These are phyloP conservation scores for Neolentinus lepideus DNA, from an alignment of 1,284 basidiomycete genomes.

Conservation along the genomic window DNA sequence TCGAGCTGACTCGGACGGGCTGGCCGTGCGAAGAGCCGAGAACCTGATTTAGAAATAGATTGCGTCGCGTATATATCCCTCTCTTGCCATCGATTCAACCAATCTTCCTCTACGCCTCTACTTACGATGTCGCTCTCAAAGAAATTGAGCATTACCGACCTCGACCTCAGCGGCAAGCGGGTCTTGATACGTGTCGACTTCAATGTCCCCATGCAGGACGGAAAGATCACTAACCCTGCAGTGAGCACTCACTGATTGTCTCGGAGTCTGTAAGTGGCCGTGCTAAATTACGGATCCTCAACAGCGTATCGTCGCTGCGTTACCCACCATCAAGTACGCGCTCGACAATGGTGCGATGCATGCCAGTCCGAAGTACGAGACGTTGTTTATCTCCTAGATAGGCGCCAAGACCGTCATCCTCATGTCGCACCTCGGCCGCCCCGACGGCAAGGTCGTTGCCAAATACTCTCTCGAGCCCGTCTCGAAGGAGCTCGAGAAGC, in stretches of 20 bases:
- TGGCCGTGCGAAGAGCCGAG: neutral
- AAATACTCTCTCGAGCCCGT: conserved; percentile 95
- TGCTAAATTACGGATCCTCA: conserved; percentile 9
- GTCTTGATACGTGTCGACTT: conserved; percentile 98
- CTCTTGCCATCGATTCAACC: neutral
- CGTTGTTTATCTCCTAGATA: conserved; percentile 22
- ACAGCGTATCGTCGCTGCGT: conserved; percentile 92
- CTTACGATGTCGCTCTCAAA: conserved; percentile 88
- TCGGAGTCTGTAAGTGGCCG: conserved; percentile 5
- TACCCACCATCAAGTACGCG: conserved; percentile 95
- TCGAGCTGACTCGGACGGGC: neutral
- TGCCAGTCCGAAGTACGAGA: neutral
- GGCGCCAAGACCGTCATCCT: conserved; percentile 84
- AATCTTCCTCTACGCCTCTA: neutral
- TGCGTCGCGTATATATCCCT: neutral
- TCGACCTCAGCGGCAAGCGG: conserved; percentile 85
- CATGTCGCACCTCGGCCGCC: conserved; percentile 98
- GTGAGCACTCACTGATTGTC: conserved; percentile 40
- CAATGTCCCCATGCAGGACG: conserved; percentile 90
- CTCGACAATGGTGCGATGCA: conserved; percentile 68
- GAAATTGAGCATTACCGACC: conserved; percentile 90
- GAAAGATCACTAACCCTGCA: conserved; percentile 94
- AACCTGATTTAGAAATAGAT: conserved; percentile 1
- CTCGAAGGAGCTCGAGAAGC: conserved; percentile 65
- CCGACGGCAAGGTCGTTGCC: conserved; percentile 83